Conservation (phyloP, 768 basidiomycete species). For the Strobilomyces confusus region DNA sequence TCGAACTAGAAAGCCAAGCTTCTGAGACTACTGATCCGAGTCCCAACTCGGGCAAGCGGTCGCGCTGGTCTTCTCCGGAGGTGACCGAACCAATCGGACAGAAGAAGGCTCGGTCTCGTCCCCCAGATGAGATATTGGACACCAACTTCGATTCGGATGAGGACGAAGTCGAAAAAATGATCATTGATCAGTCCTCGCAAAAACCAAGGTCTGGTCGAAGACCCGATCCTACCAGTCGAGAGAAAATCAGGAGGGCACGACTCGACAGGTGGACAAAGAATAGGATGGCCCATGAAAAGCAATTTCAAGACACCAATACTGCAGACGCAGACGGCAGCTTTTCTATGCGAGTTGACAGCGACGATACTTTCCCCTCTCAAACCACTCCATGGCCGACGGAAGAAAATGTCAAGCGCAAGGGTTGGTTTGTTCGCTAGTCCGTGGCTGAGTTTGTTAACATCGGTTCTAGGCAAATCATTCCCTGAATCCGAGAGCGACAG, state of each 20-base stretch:
- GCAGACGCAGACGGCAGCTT: constrained; percentile 23
- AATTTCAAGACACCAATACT: constrained; percentile 30
- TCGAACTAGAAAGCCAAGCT: constrained; percentile 12
- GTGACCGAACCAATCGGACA: constrained; percentile 7
- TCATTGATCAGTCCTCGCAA: constrained; percentile 35
- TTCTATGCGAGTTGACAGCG: constrained; percentile 30
- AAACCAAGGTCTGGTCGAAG: constrained; percentile 12
- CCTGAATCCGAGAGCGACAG: constrained; percentile 33
- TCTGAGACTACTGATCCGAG: constrained; percentile 5
- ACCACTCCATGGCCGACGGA: constrained; percentile 24
- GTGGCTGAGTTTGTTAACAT: constrained; percentile 1
- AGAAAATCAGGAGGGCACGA: constrained; percentile 29
- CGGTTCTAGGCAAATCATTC: constrained; percentile 3
- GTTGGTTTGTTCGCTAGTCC: constrained; percentile 26
- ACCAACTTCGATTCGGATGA: constrained; percentile 35
- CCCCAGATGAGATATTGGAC: constrained; percentile 18
- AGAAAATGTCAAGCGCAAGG: constrained; percentile 43
- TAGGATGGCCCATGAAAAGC: constrained; percentile 22
- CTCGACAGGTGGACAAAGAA: constrained; percentile 26
- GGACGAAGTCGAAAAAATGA: constrained; percentile 49
- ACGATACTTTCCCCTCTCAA: constrained; percentile 15
- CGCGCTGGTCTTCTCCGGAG: constrained; percentile 25
- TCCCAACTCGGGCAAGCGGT: constrained; percentile 26
- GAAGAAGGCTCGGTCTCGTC: constrained; percentile 27
- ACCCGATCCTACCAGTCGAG: constrained; percentile 27